phyloP scores from a whole-genome alignment of 306 rosid species.

The Herpetospermum pedunculosum region DNA sequence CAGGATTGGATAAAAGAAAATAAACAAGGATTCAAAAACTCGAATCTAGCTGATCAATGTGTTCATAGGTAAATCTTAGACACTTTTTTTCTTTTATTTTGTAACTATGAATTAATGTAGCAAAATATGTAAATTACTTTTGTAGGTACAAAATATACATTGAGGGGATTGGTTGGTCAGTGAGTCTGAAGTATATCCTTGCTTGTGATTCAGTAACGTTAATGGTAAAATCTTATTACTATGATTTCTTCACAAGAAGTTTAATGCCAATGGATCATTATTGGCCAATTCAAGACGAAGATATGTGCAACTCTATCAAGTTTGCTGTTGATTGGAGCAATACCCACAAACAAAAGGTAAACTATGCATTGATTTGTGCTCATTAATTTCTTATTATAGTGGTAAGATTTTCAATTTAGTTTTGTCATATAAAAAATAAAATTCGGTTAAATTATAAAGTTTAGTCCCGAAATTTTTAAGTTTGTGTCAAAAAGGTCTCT shows the following conservation, averaged over 20 bases:
- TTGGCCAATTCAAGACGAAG: constrained; percentile 75
- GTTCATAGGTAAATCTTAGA: constrained; percentile 16
- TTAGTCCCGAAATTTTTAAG: too few species aligned
- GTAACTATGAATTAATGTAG: too few species aligned
- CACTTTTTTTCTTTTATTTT: too few species aligned
- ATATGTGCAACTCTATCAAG: constrained; percentile 45
- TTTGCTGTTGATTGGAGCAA: constrained; percentile 92
- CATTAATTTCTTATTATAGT: too few species aligned
- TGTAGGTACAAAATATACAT: constrained; percentile 75
- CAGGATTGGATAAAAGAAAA: constrained; percentile 31
- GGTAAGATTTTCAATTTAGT: too few species aligned
- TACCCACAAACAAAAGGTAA: constrained; percentile 43
- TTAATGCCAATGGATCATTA: constrained; percentile 61
- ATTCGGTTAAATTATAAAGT: too few species aligned
- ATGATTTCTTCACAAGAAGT: constrained; percentile 74
- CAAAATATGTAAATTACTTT: neutral
- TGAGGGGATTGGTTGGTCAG: constrained; percentile 95
- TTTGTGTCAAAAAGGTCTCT: too few species aligned
- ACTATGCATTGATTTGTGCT: too few species aligned
- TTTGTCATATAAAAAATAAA: too few species aligned
- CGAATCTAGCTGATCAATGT: constrained; percentile 30
- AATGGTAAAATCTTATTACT: constrained; percentile 53
- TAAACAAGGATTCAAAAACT: constrained; percentile 26
- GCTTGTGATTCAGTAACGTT: constrained; percentile 76
- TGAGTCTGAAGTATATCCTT: constrained; percentile 74